A percentile compares a stretch with the other conserved stretches of the same genome.
These are phyloP conservation scores for Globisporangium acanthophoron DNA, from an alignment of 352 stramenopile species.

Conservation along the genomic window DNA sequence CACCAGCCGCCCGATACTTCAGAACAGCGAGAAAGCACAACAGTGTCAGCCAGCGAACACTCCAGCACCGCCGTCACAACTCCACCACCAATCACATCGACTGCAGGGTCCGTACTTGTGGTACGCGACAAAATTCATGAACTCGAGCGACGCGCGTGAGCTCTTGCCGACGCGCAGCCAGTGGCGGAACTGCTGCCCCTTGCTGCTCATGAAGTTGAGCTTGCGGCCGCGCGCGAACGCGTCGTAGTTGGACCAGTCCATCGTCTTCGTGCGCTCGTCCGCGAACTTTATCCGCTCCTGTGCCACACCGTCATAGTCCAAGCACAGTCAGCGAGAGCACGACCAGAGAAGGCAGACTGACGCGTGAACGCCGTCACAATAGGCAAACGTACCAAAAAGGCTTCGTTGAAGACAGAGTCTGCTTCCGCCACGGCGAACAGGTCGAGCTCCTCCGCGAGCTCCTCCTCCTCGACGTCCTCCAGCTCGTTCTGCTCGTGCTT, in stretches of 20 bases:
- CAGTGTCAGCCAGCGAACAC: neutral
- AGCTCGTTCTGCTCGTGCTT: constrained; percentile 75
- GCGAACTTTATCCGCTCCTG: constrained; percentile 82
- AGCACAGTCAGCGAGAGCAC: neutral
- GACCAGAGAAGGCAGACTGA: too few species aligned
- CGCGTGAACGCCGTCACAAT: too few species aligned
- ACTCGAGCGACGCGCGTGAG: constrained; percentile 73
- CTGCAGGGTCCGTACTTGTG: constrained; percentile 48
- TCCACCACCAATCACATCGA: neutral
- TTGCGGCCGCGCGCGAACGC: constrained; percentile 73
- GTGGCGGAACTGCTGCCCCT: constrained; percentile 55
- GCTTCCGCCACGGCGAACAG: constrained; percentile 76
- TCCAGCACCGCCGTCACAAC: neutral
- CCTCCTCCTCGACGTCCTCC: constrained; percentile 77
- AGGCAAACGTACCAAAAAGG: constrained; percentile 40
- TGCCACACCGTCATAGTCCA: neutral
- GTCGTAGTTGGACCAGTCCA: constrained; percentile 84
- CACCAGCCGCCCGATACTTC: constrained; percentile 76
- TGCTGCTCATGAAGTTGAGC: constrained; percentile 82
- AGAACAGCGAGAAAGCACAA: neutral
- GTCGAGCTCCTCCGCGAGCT: constrained; percentile 80
- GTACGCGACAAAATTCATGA: constrained; percentile 84
- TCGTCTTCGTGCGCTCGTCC: constrained; percentile 72
- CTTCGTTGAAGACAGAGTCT: constrained; percentile 69
- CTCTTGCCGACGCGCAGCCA: constrained; percentile 62